These are phyloP conservation scores for Aspergillus hancockii DNA, from an alignment of 495 filamentous ascomycete species.

Conservation along the genomic window DNA sequence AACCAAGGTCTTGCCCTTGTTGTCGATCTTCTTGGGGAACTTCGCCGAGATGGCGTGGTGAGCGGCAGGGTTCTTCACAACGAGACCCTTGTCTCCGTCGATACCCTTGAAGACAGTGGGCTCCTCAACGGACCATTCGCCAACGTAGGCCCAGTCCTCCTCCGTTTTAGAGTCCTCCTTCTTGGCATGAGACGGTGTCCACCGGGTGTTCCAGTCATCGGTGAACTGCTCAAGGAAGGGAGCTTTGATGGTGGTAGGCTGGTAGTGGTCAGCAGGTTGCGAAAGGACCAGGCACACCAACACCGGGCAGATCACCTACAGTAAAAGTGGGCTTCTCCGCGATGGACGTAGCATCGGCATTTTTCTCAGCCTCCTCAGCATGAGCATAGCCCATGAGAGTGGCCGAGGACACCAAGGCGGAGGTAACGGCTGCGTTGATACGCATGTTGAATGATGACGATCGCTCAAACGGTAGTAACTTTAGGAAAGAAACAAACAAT, in stretches of 20 bases:
- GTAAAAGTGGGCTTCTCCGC: constrained; percentile 81
- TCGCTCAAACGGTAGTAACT: constrained; percentile 7
- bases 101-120: constrained; percentile 90
- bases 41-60: constrained; percentile 99
- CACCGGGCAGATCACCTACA: constrained; percentile 53
- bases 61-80: constrained; percentile 93
- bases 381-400: constrained; percentile 69
- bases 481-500: constrained; percentile 28
- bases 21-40: constrained; percentile 94
- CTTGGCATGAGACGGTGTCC: constrained; percentile 94
- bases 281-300: constrained; percentile 9
- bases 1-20: constrained; percentile 94
- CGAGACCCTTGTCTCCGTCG: constrained; percentile 93
- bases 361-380: constrained; percentile 70
- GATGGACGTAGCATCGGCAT: constrained; percentile 55
- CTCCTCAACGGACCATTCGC: constrained; percentile 96
- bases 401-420: constrained; percentile 65
- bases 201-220: constrained; percentile 87
- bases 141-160: constrained; percentile 98
- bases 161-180: constrained; percentile 85
- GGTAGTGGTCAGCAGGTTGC: constrained; percentile 22
- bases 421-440: constrained; percentile 68
- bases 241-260: constrained; percentile 87
- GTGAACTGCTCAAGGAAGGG: constrained; percentile 99
- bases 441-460: constrained; percentile 61